These are phyloP conservation scores for Pythium periplocum DNA, from an alignment of 352 stramenopile species.

Conservation along the genomic window DNA sequence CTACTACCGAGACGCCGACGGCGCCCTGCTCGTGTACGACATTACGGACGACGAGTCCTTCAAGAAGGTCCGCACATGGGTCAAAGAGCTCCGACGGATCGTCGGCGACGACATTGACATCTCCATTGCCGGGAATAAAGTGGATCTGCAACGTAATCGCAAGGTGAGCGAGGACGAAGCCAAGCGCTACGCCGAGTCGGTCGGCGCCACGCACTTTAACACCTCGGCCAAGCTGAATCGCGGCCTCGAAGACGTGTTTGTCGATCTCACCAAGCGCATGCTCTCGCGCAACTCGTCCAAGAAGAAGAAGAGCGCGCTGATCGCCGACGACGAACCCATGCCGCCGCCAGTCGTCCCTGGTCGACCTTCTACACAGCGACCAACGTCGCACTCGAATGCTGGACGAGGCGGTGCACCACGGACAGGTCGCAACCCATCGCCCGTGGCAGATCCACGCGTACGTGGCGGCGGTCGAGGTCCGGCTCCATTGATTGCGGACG, in stretches of 20 bases:
- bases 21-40: slow-evolving; percentile 89
- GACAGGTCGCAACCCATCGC: background rate
- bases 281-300: slow-evolving; percentile 53
- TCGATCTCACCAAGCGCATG: slow-evolving; percentile 85
- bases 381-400: background rate
- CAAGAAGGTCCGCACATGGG: slow-evolving; percentile 90
- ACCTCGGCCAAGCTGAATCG: slow-evolving; percentile 92
- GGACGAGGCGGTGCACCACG: slow-evolving; percentile 2
- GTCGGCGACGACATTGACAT: slow-evolving; percentile 90
- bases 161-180: slow-evolving; percentile 87
- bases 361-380: background rate
- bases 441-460: background rate
- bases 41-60: slow-evolving; percentile 92
- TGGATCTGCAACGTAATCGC: slow-evolving; percentile 85
- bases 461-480: background rate
- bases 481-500: slow-evolving; percentile 10
- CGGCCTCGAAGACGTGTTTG: slow-evolving; percentile 89
- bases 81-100: slow-evolving; percentile 89
- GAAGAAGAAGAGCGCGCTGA: slow-evolving; percentile 76
- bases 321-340: slow-evolving; percentile 64
- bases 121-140: slow-evolving; percentile 91
- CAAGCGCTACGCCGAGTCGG: slow-evolving; percentile 76
- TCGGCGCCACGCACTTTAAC: slow-evolving; percentile 86
- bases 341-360: slow-evolving; percentile 18
- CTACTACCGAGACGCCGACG: slow-evolving; percentile 89